These are phyloP conservation scores for Phytophthora hybrid DNA, from an alignment of 352 stramenopile species.

Conservation along the genomic window DNA sequence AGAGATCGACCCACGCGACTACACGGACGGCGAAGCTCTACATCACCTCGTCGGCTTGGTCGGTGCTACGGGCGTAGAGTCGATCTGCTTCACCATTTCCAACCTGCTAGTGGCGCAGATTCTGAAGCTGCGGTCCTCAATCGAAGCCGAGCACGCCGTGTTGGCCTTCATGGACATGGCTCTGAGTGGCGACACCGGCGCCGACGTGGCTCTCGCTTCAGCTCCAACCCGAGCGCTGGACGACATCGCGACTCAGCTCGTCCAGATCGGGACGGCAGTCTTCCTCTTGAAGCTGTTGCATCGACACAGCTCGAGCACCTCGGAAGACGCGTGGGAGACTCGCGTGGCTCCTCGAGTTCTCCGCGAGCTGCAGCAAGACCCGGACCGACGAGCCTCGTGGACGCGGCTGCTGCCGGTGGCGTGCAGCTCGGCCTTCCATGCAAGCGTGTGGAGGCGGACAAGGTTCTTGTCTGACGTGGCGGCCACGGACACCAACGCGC, in stretches of 20 bases:
- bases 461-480: conserved; percentile 43
- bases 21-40: conserved; percentile 24
- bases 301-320: conserved; percentile 7
- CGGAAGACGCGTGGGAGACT: conserved; percentile 16
- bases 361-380: conserved; percentile 21
- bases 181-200: conserved; percentile 2
- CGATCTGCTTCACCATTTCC: conserved; percentile 25
- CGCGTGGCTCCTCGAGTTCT: conserved; percentile 23
- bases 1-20: conserved; percentile 30
- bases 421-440: conserved; percentile 54
- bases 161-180: conserved; percentile 39
- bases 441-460: conserved; percentile 51
- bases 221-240: conserved; percentile 34
- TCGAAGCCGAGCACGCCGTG: conserved; percentile 37
- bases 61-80: conserved; percentile 20
- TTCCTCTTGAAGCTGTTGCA: conserved; percentile 53
- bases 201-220: conserved; percentile 12
- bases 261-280: conserved; percentile 40
- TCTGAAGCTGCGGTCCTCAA: conserved; percentile 33
- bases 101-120: conserved; percentile 35
- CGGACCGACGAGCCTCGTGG: conserved; percentile 24
- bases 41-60: conserved; percentile 26
- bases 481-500: conserved; percentile 60
- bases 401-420: conserved; percentile 53
- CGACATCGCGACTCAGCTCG: conserved; percentile 32